A percentile compares a stretch with the other conserved stretches of the same genome.
phyloP scores from a whole-genome alignment of 2,329 filamentous ascomycete genomes.

The Drechslerella coelobrocha region DNA sequence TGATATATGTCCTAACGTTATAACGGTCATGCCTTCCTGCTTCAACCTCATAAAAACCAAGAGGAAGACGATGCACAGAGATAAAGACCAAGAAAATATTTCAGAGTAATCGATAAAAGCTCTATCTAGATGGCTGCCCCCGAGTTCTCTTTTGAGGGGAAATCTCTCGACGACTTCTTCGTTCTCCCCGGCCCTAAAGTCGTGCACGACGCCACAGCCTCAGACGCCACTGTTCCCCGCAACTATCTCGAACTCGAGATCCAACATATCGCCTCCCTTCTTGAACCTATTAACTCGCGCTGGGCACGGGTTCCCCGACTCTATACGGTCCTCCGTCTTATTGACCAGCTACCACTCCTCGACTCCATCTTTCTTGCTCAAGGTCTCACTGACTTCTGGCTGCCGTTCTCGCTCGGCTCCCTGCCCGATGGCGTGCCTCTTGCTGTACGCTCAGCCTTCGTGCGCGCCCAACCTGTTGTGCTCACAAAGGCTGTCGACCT shows the following conservation, averaged over 20 bases:
- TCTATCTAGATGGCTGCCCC: conserved; percentile 9
- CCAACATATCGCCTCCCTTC: conserved; percentile 17
- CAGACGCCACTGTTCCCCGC: conserved; percentile 1
- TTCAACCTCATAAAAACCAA: conserved; percentile 16
- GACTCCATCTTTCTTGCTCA: conserved; percentile 51
- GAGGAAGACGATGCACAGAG: conserved; percentile 11
- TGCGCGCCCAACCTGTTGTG: conserved; percentile 47
- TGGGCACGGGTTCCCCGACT: conserved; percentile 45
- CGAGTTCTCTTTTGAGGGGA: conserved; percentile 2
- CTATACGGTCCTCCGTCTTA: conserved; percentile 52
- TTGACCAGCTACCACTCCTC: conserved; percentile 30
- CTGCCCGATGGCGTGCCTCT: conserved; percentile 36
- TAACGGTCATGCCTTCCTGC: too few relatives aligned
- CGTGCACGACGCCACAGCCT: not conserved
- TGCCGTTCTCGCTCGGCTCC: conserved; percentile 52
- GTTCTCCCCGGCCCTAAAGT: not conserved
- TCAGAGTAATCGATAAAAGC: not conserved
- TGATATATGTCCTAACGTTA: too few relatives aligned
- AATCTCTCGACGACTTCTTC: conserved; percentile 24
- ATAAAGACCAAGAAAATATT: conserved; percentile 9
- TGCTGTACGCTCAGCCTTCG: conserved; percentile 38
- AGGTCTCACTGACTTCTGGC: conserved; percentile 49
- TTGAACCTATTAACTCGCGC: conserved; percentile 29
- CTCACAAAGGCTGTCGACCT: conserved; percentile 48
- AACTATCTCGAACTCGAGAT: conserved; percentile 11